Evolutionary conservation across 2,329 filamentous ascomycete species (phyloP).

Genomic region (Graphilbum ipis-grandicollis): DNA sequence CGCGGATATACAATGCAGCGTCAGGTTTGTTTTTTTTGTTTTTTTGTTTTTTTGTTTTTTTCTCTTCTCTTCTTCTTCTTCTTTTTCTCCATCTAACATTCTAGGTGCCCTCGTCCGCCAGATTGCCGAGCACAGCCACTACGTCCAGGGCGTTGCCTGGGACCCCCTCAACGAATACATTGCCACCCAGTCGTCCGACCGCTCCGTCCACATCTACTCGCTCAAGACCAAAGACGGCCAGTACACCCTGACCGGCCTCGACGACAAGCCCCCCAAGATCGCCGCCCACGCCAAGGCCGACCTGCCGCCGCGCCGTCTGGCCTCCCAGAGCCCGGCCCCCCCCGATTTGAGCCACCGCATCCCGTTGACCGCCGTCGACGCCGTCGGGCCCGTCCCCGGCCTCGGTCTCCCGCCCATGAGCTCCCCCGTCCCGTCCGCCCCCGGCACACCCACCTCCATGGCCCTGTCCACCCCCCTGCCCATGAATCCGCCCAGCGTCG

Average conservation of each 20-base stretch:
- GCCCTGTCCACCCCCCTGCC: slow-evolving; percentile 70
- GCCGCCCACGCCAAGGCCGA: slow-evolving; percentile 70
- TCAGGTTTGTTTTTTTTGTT: slow-evolving; percentile 13
- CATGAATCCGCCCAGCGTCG: slow-evolving; percentile 85
- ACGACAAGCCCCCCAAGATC: slow-evolving; percentile 59
- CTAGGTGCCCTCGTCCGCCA: slow-evolving; percentile 54
- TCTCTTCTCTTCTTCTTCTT: neutral
- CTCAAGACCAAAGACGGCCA: slow-evolving; percentile 93
- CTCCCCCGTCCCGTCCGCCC: slow-evolving; percentile 79
- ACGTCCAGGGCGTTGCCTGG: slow-evolving; percentile 96
- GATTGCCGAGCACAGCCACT: slow-evolving; percentile 94
- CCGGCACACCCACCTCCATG: slow-evolving; percentile 80
- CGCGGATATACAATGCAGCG: slow-evolving; percentile 86
- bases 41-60: neutral
- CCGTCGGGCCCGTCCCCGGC: slow-evolving; percentile 23
- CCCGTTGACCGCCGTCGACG: slow-evolving; percentile 39
- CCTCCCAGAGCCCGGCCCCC: slow-evolving; percentile 81
- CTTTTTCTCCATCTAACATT: no score
- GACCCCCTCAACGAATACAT: slow-evolving; percentile 97
- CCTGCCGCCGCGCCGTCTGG: slow-evolving; percentile 76
- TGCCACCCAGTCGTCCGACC: slow-evolving; percentile 92
- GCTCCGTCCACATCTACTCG: slow-evolving; percentile 94
- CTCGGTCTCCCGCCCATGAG: slow-evolving; percentile 31
- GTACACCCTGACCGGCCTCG: slow-evolving; percentile 52
- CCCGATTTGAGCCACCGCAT: slow-evolving; percentile 58